phyloP scores from a whole-genome alignment of 139 green algal species.

The Zygnema circumcarinatum region DNA sequence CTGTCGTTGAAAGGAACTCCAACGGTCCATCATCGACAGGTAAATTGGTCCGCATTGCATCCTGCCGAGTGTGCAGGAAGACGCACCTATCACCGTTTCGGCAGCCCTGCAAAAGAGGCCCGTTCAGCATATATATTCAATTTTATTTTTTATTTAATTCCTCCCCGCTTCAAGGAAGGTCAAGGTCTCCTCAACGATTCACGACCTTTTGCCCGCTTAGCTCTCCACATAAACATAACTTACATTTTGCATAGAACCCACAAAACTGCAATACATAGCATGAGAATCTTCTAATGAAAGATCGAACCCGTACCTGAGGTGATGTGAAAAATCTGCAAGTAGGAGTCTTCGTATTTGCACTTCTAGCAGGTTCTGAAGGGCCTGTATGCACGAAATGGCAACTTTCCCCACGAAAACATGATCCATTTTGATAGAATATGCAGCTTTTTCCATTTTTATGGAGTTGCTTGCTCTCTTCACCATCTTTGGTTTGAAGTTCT shows the following conservation, averaged over 20 bases:
- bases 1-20: neutral
- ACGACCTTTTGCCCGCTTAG: too few relatives aligned
- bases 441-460: neutral
- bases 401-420: neutral
- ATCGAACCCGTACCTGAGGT: too few relatives aligned
- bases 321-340: too few relatives aligned
- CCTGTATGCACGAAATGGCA: neutral
- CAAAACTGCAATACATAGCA: too few relatives aligned
- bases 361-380: neutral
- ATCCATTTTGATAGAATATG: neutral
- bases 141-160: too few relatives aligned
- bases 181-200: too few relatives aligned
- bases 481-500: neutral
- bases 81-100: constrained; percentile 3
- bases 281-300: too few relatives aligned
- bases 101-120: neutral
- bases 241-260: too few relatives aligned
- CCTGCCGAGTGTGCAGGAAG: neutral
- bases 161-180: too few relatives aligned
- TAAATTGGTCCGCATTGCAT: neutral
- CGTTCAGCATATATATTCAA: too few relatives aligned
- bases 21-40: neutral
- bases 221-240: too few relatives aligned
- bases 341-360: too few relatives aligned
- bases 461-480: neutral